phyloP scores from a whole-genome alignment of 495 filamentous ascomycete species.

The Chaetomium tenue region DNA sequence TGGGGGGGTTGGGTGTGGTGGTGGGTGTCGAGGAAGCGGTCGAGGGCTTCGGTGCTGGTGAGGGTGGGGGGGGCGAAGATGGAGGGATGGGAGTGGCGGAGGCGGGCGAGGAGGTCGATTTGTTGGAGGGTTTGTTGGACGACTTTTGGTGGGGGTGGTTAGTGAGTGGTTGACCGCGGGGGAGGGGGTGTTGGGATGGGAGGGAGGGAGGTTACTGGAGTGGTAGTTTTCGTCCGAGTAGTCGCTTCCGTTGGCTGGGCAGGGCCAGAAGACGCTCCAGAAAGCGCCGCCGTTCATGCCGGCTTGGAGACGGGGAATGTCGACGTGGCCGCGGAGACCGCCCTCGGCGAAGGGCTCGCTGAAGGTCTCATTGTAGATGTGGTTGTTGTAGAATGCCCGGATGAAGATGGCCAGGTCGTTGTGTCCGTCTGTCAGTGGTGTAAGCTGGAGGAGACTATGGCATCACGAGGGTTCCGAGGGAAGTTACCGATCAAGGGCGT shows the following conservation, averaged over 20 bases:
- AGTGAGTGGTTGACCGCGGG: conserved; percentile 1
- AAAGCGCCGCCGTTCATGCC: conserved; percentile 74
- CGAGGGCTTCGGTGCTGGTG: conserved; percentile 57
- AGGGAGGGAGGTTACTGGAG: conserved; percentile 32
- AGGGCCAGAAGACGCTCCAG: conserved; percentile 85
- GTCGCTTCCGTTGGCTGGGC: conserved; percentile 67
- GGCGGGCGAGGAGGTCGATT: conserved; percentile 73
- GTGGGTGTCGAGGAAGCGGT: conserved; percentile 50
- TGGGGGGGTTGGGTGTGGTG: conserved; percentile 31
- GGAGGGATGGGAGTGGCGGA: conserved; percentile 64
- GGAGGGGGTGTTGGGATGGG: not conserved
- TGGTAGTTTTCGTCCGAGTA: conserved; percentile 71
- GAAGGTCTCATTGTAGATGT: conserved; percentile 75
- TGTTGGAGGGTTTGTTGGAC: conserved; percentile 76
- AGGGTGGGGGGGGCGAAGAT: conserved; percentile 60
- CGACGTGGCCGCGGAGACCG: conserved; percentile 68
- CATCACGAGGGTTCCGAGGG: not conserved
- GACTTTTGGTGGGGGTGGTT: conserved; percentile 15
- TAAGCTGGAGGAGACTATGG: conserved; percentile 14
- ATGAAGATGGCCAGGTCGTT: conserved; percentile 81
- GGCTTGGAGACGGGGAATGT: conserved; percentile 62
- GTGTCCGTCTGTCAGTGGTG: conserved; percentile 68
- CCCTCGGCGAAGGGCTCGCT: conserved; percentile 65
- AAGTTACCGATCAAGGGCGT: conserved; percentile 74
- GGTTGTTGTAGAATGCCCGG: conserved; percentile 65